A percentile compares a stretch with the other conserved stretches of the same genome.
These are phyloP conservation scores for Cyclotella atomus DNA, from an alignment of 108 stramenopile genomes.

Conservation along the genomic window DNA sequence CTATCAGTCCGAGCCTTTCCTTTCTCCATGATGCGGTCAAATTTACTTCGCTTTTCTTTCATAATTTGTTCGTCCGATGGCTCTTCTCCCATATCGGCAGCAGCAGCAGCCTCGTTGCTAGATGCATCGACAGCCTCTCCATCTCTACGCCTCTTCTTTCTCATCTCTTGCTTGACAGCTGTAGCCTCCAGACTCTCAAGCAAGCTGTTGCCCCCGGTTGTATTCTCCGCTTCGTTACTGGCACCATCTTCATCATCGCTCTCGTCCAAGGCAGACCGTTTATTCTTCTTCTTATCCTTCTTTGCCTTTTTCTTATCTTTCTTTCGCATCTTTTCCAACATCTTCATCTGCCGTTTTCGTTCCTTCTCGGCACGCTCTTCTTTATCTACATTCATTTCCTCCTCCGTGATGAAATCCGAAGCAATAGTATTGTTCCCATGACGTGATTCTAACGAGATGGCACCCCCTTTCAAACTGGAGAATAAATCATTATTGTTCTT, in stretches of 20 bases:
- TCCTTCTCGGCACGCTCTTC: slow-evolving; percentile 55
- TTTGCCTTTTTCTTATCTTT: slow-evolving; percentile 69
- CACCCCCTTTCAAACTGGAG: slow-evolving; percentile 61
- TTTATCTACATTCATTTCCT: slow-evolving; percentile 59
- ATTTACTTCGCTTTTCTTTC: slow-evolving; percentile 54
- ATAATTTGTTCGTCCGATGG: slow-evolving; percentile 22
- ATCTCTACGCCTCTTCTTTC: slow-evolving; percentile 32
- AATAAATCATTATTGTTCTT: slow-evolving; percentile 48
- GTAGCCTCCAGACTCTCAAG: slow-evolving; percentile 50
- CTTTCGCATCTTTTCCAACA: slow-evolving; percentile 55
- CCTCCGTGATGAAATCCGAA: slow-evolving; percentile 84
- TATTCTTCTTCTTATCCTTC: slow-evolving; percentile 59
- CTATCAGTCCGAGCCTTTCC: slow-evolving; percentile 68
- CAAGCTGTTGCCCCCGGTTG: slow-evolving; percentile 5
- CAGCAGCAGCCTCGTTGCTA: background rate
- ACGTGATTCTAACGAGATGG: slow-evolving; percentile 68
- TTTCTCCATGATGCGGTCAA: slow-evolving; percentile 84
- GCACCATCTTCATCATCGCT: slow-evolving; percentile 54
- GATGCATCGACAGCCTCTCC: background rate
- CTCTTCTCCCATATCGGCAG: slow-evolving; percentile 20
- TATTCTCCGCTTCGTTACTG: background rate
- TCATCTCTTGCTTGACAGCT: slow-evolving; percentile 24
- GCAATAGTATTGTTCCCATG: slow-evolving; percentile 55
- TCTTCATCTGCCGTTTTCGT: slow-evolving; percentile 37
- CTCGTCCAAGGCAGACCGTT: slow-evolving; percentile 47